A percentile compares a stretch with the other conserved stretches of the same genome.
Conservation (phyloP, 83 land plant species). For the Isoetes engelmannii region DNA sequence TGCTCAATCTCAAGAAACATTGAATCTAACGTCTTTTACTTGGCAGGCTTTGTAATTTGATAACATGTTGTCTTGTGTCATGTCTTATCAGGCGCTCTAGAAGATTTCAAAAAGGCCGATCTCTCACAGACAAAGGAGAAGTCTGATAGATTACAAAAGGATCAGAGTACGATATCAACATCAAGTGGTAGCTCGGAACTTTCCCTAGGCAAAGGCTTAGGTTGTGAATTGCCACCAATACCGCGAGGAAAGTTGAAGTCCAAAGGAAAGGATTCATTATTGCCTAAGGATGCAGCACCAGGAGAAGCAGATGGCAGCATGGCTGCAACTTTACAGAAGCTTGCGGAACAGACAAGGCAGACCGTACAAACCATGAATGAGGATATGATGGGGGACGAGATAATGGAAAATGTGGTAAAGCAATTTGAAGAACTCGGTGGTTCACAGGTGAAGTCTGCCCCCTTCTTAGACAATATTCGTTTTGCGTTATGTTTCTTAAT, state of each 20-base stretch:
- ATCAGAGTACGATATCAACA: not conserved
- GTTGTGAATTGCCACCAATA: constrained; percentile 32
- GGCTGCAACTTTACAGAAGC: constrained; percentile 70
- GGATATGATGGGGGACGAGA: constrained; percentile 33
- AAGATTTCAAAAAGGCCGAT: constrained; percentile 16
- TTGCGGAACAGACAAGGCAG: constrained; percentile 76
- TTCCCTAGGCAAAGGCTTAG: constrained; percentile 26
- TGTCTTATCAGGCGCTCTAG: constrained; percentile 23
- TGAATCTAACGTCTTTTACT: not conserved
- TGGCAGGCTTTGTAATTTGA: not conserved
- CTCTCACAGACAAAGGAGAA: constrained; percentile 1
- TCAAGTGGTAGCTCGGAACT: not conserved
- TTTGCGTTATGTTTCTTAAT: not conserved
- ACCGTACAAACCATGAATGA: constrained; percentile 54
- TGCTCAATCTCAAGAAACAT: too few relatives aligned
- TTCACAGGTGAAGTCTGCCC: constrained; percentile 46
- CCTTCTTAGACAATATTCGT: not conserved
- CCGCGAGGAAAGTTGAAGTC: constrained; percentile 25
- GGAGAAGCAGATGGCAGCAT: constrained; percentile 34
- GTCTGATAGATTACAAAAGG: not conserved
- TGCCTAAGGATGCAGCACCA: constrained; percentile 1
- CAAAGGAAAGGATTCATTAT: not conserved
- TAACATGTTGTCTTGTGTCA: not conserved
- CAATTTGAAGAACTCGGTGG: constrained; percentile 88
- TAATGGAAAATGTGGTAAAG: constrained; percentile 83